phyloP scores from a whole-genome alignment of 768 basidiomycete species.

The Amanita jacksonii region DNA sequence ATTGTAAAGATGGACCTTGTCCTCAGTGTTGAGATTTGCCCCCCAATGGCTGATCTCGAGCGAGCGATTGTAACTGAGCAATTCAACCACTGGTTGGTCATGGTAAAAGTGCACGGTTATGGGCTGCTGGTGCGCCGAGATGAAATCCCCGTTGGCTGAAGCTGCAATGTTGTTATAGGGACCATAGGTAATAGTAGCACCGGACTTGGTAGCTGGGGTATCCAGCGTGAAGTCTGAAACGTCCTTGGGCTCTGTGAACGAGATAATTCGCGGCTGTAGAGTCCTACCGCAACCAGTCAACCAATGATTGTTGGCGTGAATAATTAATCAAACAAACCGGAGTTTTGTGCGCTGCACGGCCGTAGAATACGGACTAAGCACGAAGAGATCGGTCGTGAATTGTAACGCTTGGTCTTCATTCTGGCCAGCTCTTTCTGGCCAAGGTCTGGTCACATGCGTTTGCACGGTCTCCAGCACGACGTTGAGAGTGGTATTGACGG shows the following conservation, averaged over 20 bases:
- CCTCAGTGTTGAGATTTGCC: conserved; percentile 86
- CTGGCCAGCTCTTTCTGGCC: conserved; percentile 67
- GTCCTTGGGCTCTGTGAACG: conserved; percentile 58
- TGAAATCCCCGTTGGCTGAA: conserved; percentile 47
- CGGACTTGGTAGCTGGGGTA: conserved; percentile 58
- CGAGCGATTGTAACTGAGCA: conserved; percentile 59
- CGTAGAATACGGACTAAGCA: conserved; percentile 78
- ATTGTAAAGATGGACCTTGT: conserved; percentile 79
- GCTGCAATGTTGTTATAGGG: conserved; percentile 72
- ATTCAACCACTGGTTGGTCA: conserved; percentile 72
- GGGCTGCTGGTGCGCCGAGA: conserved; percentile 51
- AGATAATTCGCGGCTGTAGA: conserved; percentile 59
- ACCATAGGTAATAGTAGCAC: conserved; percentile 79
- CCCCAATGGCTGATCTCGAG: conserved; percentile 99
- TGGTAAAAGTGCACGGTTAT: conserved; percentile 73
- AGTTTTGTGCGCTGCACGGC: conserved; percentile 80
- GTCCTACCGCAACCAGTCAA: conserved; percentile 33
- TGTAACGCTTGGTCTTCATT: conserved; percentile 70
- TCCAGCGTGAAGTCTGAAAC: conserved; percentile 52
- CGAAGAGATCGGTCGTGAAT: conserved; percentile 68
- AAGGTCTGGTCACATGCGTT: conserved; percentile 68
- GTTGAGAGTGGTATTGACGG: conserved; percentile 53
- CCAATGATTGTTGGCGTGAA: background rate
- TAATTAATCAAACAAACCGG: conserved; percentile 40
- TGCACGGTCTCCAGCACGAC: conserved; percentile 73